Evolutionary conservation across 345 rosid species (phyloP).

Genomic region (Hevea brasiliensis): DNA sequence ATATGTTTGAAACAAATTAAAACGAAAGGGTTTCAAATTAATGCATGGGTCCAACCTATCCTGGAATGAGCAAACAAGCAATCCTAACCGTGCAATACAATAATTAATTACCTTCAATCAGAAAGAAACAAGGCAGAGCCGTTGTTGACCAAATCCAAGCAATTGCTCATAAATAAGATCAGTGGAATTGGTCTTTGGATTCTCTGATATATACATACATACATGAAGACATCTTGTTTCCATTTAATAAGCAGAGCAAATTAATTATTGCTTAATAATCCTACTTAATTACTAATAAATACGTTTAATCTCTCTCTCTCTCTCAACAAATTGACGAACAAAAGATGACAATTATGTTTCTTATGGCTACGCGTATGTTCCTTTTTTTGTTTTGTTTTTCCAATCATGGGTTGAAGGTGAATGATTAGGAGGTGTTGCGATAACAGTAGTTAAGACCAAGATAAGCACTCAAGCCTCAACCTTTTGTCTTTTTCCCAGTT

Average conservation of each 20-base stretch:
- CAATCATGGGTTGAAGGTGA: background rate
- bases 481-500: background rate
- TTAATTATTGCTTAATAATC: conserved; percentile 33
- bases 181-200: background rate
- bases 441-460: conserved; percentile 8
- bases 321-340: background rate
- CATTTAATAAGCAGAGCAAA: conserved; percentile 3
- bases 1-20: too few relatives aligned
- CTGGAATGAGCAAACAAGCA: background rate
- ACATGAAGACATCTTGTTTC: background rate
- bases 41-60: background rate
- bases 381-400: background rate
- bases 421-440: conserved; percentile 17
- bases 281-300: background rate
- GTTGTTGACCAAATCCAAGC: background rate
- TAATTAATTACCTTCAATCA: background rate
- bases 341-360: conserved; percentile 10
- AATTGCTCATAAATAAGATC: too few relatives aligned
- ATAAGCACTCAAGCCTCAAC: background rate
- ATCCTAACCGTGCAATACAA: background rate
- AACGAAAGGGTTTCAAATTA: background rate
- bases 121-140: background rate
- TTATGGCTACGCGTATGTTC: background rate
- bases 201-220: background rate
- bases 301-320: background rate